These are phyloP conservation scores for Funneliformis mosseae DNA, from an alignment of 192 early-diverging fungal species.

Conservation along the genomic window DNA sequence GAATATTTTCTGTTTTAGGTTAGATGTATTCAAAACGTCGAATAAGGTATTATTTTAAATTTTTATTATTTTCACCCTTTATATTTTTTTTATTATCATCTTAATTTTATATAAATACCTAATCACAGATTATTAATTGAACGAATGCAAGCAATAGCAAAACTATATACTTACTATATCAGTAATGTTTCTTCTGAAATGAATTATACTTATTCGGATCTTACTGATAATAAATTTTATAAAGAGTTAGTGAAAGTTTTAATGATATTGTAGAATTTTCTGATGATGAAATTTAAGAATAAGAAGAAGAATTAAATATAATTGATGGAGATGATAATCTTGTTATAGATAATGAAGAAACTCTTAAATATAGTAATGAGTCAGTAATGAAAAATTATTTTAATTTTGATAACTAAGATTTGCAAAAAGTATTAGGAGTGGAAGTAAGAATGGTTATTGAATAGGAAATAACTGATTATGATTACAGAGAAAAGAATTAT, in stretches of 20 bases:
- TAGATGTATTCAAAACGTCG: neutral
- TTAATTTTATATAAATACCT: neutral
- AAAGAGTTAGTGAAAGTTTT: neutral
- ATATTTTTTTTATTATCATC: neutral
- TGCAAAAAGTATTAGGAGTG: neutral
- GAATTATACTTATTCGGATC: neutral
- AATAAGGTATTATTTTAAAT: neutral
- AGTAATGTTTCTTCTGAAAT: neutral
- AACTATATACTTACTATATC: neutral
- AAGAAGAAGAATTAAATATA: conserved; percentile 5
- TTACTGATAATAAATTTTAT: neutral
- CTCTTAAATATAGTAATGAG: neutral
- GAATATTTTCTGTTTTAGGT: too few species aligned
- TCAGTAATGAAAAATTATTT: neutral
- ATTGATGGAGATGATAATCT: neutral
- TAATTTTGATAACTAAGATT: neutral
- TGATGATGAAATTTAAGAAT: neutral
- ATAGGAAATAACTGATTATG: conserved; percentile 38
- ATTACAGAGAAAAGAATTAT: neutral
- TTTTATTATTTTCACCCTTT: neutral
- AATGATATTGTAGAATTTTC: neutral
- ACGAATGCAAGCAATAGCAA: neutral
- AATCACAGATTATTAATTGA: neutral
- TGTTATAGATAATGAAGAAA: neutral
- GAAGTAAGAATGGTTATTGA: conserved; percentile 20